Percentiles rank a stretch among this genome's conserved stretches.
These are phyloP conservation scores for Colletotrichum agaves DNA, from an alignment of 2,329 filamentous ascomycete genomes.

Conservation along the genomic window DNA sequence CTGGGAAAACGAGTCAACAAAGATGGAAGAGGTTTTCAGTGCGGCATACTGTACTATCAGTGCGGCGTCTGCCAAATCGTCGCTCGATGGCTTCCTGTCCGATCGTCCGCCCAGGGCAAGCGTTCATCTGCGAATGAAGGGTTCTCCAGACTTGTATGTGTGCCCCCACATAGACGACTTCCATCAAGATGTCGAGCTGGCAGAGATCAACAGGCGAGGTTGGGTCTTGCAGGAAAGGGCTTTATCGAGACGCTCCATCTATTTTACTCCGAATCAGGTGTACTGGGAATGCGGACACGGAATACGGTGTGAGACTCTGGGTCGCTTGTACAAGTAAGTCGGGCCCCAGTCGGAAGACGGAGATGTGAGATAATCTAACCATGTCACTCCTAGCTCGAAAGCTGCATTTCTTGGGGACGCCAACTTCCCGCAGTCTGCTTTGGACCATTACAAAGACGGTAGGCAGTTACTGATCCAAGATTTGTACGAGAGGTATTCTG, in stretches of 20 bases:
- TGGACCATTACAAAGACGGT: slow-evolving; percentile 18
- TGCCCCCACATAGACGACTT: slow-evolving; percentile 49
- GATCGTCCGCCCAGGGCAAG: not conserved
- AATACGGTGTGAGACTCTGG: slow-evolving; percentile 49
- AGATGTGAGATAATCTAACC: not conserved
- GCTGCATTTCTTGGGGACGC: slow-evolving; percentile 27
- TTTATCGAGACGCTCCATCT: slow-evolving; percentile 50
- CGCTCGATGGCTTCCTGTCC: slow-evolving; percentile 23
- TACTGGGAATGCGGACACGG: slow-evolving; percentile 53
- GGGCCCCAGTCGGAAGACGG: not conserved
- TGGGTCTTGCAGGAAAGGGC: slow-evolving; percentile 55
- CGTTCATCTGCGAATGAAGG: slow-evolving; percentile 3
- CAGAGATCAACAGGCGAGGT: slow-evolving; percentile 46
- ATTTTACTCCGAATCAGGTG: slow-evolving; percentile 48
- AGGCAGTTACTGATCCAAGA: slow-evolving; percentile 20
- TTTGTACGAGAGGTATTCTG: slow-evolving; percentile 22
- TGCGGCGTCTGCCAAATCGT: slow-evolving; percentile 12
- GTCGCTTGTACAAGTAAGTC: slow-evolving; percentile 48
- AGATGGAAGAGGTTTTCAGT: slow-evolving; percentile 35
- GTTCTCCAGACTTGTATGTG: slow-evolving; percentile 39
- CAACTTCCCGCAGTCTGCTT: slow-evolving; percentile 19
- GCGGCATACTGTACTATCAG: slow-evolving; percentile 20
- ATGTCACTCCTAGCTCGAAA: not conserved
- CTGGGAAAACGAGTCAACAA: slow-evolving; percentile 34
- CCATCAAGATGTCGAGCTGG: slow-evolving; percentile 44